Base-by-base conservation (phyloP, 176 grass and related monocot genomes). In the Canna indica region DNA sequence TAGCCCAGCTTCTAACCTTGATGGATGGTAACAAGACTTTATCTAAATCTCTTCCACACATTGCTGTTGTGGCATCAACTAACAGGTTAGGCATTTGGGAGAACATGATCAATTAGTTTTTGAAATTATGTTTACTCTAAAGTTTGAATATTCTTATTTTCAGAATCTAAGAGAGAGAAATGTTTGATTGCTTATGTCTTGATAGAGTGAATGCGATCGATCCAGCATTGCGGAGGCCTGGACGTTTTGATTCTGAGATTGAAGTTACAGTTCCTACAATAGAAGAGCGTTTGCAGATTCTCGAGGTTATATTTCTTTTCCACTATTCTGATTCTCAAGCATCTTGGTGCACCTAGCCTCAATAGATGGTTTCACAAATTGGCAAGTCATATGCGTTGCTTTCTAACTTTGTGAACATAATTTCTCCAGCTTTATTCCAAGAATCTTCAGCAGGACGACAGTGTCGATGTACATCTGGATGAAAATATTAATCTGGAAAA, bases 11-110 rank as follows among this genome's bases (percentile, higher is more conserved):
- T 36, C 78, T 97, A 62, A 90, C 93, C 35, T 74, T 96, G 62
- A 91, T 96, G 91, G 91, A 96, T 84, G 91, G 88, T 35, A 96
- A 84, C 46, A 91, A 88, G 67, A 84, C 80, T 66, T 82, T 73
- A 6, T 84, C 85, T 9, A 86, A 79, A 60, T 78, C 47, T 41
- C 78, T 75, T 74, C 80, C 82, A 64, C 91, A 88, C 56, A 75
- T 91, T 70, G 88, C 84, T 84, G 83, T 92, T 63, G 86, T 97
- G 45, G 93, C 88, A 56, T 91, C 88, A 29, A 91, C 93, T 26
- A 97, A 91, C 86, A 91, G 93, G 93, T 97, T 52, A 80, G 82
- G 41, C 20, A 63, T 29, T 70, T 32, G 36, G 15, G 68, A 10
- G 44, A 9, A 8, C 14, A 24, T 45, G 22, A 39, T 38, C 15